Conservation (phyloP, 2,329 filamentous ascomycete species). For the Alternaria burnsii region DNA sequence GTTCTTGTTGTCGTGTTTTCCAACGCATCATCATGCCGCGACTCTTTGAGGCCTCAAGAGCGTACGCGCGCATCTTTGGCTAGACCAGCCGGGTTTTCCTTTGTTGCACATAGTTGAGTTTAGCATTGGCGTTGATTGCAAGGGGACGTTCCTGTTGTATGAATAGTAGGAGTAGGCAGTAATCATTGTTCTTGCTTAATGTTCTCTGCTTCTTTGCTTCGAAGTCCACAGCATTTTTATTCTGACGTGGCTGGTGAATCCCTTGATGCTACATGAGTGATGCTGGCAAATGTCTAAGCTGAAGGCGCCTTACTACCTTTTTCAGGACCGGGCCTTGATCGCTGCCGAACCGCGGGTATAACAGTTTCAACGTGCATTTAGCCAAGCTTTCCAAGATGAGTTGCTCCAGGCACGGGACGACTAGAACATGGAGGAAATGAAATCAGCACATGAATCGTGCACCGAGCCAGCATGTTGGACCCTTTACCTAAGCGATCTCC, state of each 20-base stretch:
- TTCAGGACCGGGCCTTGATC: too few species aligned
- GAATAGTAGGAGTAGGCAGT: slow-evolving; percentile 2
- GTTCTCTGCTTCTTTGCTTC: background rate
- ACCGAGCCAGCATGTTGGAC: background rate
- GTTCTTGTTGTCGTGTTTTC: slow-evolving; percentile 9
- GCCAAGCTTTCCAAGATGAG: background rate
- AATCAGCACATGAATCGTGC: background rate
- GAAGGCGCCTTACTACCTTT: too few species aligned
- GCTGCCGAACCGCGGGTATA: too few species aligned
- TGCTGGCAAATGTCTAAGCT: background rate
- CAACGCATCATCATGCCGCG: slow-evolving; percentile 15
- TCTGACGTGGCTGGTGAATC: background rate
- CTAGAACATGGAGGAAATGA: background rate
- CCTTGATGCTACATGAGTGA: background rate
- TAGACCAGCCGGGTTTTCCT: slow-evolving; percentile 33
- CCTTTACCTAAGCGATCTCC: background rate
- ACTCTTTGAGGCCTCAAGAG: slow-evolving; percentile 13
- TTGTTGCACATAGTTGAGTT: slow-evolving; percentile 19
- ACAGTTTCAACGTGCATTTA: too few species aligned
- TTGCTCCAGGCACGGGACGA: background rate
- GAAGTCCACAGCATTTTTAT: background rate
- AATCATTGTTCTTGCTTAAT: background rate
- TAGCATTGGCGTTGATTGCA: slow-evolving; percentile 14
- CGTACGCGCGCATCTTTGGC: slow-evolving; percentile 28
- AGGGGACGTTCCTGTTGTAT: slow-evolving; percentile 6